Percentiles rank a stretch among this genome's conserved stretches.
Conservation (phyloP, 2,329 filamentous ascomycete genomes). For the Colletotrichum sp. region DNA sequence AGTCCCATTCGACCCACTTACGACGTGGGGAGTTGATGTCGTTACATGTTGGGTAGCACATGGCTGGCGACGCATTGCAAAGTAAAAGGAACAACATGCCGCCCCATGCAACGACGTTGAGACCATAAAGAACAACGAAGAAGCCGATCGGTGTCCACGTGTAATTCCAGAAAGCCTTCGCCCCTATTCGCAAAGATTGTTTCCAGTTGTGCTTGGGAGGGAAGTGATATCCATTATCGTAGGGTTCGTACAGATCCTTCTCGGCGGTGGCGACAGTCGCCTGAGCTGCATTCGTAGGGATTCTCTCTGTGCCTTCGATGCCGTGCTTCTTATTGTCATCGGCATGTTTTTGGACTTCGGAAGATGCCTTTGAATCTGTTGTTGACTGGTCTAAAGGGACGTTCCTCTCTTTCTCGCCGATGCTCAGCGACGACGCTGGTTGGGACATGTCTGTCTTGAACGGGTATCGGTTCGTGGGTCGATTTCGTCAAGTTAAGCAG, state of each 20-base stretch:
- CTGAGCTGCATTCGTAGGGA: slow-evolving; percentile 6
- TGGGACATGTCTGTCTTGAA: background rate
- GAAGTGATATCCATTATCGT: slow-evolving; percentile 69
- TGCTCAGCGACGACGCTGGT: background rate
- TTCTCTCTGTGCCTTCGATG: background rate
- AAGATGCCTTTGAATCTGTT: background rate
- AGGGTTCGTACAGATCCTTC: slow-evolving; percentile 14
- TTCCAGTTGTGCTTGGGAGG: slow-evolving; percentile 65
- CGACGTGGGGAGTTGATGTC: slow-evolving; percentile 77
- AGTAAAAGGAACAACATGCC: slow-evolving; percentile 89
- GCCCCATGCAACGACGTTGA: slow-evolving; percentile 88
- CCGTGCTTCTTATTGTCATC: background rate
- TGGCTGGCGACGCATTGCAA: slow-evolving; percentile 74
- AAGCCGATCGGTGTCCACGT: slow-evolving; percentile 78
- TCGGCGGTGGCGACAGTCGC: slow-evolving; percentile 8
- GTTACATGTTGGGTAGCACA: slow-evolving; percentile 75
- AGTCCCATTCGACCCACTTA: slow-evolving; percentile 85
- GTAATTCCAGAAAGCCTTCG: slow-evolving; percentile 73
- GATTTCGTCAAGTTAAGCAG: background rate
- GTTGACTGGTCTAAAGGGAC: background rate
- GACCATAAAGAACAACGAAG: slow-evolving; percentile 76
- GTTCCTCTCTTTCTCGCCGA: slow-evolving; percentile 2
- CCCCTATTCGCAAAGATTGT: slow-evolving; percentile 61
- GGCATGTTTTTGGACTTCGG: background rate
- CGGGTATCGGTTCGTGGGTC: background rate